These are phyloP conservation scores for Houttuynia cordata DNA, from an alignment of 164 flowering plant species.

Conservation along the genomic window DNA sequence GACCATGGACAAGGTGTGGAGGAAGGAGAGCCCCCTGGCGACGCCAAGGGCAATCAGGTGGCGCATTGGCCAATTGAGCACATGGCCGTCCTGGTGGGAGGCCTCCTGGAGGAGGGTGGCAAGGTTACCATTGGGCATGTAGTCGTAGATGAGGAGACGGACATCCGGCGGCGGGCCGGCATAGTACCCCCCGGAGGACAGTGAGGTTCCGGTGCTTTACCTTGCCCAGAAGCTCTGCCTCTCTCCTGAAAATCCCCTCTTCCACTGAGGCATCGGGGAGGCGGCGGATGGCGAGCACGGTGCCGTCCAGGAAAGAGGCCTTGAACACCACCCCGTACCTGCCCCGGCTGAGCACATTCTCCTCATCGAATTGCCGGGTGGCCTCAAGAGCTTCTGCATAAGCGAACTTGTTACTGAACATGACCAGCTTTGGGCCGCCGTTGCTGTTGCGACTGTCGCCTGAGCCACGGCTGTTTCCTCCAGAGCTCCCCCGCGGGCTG, in stretches of 20 bases:
- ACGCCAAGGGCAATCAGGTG: constrained; percentile 85
- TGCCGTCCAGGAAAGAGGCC: constrained; percentile 67
- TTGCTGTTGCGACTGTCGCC: constrained; percentile 46
- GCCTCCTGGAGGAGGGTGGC: constrained; percentile 88
- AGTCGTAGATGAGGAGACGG: constrained; percentile 72
- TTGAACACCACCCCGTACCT: constrained; percentile 66
- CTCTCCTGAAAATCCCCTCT: constrained; percentile 43
- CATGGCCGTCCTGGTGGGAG: constrained; percentile 86
- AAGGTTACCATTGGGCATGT: constrained; percentile 96
- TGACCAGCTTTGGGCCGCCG: constrained; percentile 63
- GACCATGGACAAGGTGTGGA: constrained; percentile 46
- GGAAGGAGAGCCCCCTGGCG: constrained; percentile 72
- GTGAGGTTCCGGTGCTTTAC: constrained; percentile 78
- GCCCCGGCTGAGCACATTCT: constrained; percentile 67
- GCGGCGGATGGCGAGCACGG: constrained; percentile 67
- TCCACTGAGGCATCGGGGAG: constrained; percentile 45
- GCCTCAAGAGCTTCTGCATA: constrained; percentile 70
- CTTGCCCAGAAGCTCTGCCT: constrained; percentile 67
- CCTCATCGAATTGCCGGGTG: constrained; percentile 84
- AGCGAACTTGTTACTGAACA: constrained; percentile 74
- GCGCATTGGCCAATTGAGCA: constrained; percentile 96
- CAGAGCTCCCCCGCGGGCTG: constrained; percentile 45
- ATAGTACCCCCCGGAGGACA: constrained; percentile 84
- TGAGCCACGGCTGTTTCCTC: constrained; percentile 21
- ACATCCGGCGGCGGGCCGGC: constrained; percentile 40